phyloP scores from a whole-genome alignment of 192 early-diverging fungal species.

The Entomortierella beljakovae region DNA sequence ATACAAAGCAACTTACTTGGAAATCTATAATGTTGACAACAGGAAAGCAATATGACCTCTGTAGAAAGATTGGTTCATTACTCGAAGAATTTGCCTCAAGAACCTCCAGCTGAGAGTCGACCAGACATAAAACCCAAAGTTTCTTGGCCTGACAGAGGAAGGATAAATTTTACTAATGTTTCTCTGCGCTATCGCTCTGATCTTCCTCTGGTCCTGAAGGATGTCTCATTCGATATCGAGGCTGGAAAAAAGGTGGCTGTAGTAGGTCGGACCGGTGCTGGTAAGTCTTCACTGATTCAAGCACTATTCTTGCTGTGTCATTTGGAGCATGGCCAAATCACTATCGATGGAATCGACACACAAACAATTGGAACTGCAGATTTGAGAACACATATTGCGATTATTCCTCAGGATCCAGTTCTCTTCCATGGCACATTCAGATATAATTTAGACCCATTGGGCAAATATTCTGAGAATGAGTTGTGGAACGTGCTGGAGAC shows the following conservation, averaged over 20 bases:
- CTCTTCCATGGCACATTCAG: conserved; percentile 66
- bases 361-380: conserved; percentile 75
- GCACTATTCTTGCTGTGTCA: conserved; percentile 85
- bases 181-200: conserved; percentile 81
- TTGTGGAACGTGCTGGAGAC: conserved; percentile 81
- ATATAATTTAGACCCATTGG: conserved; percentile 69
- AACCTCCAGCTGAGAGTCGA: conserved; percentile 17
- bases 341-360: conserved; percentile 81
- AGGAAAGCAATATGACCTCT: conserved; percentile 61
- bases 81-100: conserved; percentile 31
- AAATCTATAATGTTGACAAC: conserved; percentile 35
- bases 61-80: conserved; percentile 41
- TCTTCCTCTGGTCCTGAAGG: conserved; percentile 77
- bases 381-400: conserved; percentile 79
- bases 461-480: conserved; percentile 60
- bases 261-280: conserved; percentile 89
- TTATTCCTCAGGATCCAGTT: conserved; percentile 86
- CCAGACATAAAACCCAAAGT: conserved; percentile 18
- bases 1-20: background rate
- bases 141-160: conserved; percentile 78
- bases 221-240: conserved; percentile 73
- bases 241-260: conserved; percentile 86
- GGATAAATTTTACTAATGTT: conserved; percentile 76
- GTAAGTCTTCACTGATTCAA: conserved; percentile 85
- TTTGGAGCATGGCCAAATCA: conserved; percentile 70